Conservation (phyloP, 129 eudicot species). For the Logfia minima region DNA sequence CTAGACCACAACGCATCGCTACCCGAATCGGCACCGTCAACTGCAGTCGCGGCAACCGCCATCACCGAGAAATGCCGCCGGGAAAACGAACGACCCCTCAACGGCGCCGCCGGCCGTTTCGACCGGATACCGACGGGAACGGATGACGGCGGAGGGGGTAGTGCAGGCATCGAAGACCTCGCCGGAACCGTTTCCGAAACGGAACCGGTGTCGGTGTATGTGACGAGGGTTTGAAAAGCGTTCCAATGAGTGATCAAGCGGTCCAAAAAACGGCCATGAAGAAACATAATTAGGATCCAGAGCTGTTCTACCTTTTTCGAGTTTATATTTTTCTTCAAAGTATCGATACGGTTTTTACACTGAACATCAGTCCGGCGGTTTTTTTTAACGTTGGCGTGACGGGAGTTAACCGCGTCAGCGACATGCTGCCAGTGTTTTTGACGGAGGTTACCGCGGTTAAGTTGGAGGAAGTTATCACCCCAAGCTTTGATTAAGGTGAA, state of each 20-base stretch:
- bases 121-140: conserved; percentile 67
- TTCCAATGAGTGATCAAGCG: conserved; percentile 65
- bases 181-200: conserved; percentile 25
- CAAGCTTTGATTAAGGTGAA: conserved; percentile 66
- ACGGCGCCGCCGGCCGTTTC: conserved; percentile 43
- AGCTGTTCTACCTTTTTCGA: conserved; percentile 55
- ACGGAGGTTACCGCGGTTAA: conserved; percentile 64
- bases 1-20: conserved; percentile 28
- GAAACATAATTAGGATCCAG: conserved; percentile 38
- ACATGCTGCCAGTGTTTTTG: conserved; percentile 77
- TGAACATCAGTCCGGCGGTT: conserved; percentile 61
- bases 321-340: conserved; percentile 75
- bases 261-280: conserved; percentile 63
- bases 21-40: conserved; percentile 37
- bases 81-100: conserved; percentile 23
- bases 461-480: conserved; percentile 55
- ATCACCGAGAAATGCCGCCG: conserved; percentile 61
- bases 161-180: conserved; percentile 10
- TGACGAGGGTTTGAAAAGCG: conserved; percentile 34
- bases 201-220: conserved; percentile 28
- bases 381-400: conserved; percentile 44
- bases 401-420: conserved; percentile 68
- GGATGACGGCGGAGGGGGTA: conserved; percentile 21
- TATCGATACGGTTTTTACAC: conserved; percentile 82
- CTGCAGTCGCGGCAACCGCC: conserved; percentile 59